Conservation (phyloP, 140 eudicot genomes). For the Stevia rebaudiana region DNA sequence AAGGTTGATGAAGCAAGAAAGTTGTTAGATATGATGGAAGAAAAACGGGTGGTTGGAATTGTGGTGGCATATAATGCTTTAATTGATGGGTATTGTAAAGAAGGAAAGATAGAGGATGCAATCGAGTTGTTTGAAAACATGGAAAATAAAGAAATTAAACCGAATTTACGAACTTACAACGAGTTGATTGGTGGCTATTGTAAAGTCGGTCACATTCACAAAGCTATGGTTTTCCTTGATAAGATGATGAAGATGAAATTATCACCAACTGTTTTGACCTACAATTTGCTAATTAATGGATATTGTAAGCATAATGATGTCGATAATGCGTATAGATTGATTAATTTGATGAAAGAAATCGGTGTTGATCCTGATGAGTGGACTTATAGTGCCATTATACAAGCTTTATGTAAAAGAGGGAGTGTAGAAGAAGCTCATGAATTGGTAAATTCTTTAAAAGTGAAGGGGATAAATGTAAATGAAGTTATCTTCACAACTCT, state of each 20-base stretch:
- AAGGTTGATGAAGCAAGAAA: conserved; percentile 54
- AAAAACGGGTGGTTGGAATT: conserved; percentile 41
- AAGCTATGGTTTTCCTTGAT: conserved; percentile 68
- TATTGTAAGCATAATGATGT: conserved; percentile 60
- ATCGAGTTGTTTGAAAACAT: conserved; percentile 44
- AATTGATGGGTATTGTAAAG: conserved; percentile 73
- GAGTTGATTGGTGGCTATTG: conserved; percentile 78
- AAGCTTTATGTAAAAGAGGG: conserved; percentile 52
- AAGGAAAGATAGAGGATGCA: conserved; percentile 59
- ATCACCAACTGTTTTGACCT: conserved; percentile 56
- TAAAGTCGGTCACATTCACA: conserved; percentile 45
- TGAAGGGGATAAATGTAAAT: conserved; percentile 54
- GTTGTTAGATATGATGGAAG: conserved; percentile 42
- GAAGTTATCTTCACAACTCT: conserved; percentile 55
- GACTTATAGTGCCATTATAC: conserved; percentile 48
- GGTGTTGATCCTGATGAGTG: conserved; percentile 60
- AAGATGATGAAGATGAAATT: conserved; percentile 55
- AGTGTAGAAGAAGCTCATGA: conserved; percentile 54
- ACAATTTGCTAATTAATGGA: conserved; percentile 58
- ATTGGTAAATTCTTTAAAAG: conserved; percentile 38
- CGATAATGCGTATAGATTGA: conserved; percentile 60
- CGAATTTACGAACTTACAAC: conserved; percentile 78
- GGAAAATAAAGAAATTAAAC: conserved; percentile 44
- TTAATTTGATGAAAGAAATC: conserved; percentile 48
- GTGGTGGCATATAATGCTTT: conserved; percentile 75